Evolutionary conservation across 2,329 filamentous ascomycete genomes (phyloP).

Genomic region (Fusarium setosum): DNA sequence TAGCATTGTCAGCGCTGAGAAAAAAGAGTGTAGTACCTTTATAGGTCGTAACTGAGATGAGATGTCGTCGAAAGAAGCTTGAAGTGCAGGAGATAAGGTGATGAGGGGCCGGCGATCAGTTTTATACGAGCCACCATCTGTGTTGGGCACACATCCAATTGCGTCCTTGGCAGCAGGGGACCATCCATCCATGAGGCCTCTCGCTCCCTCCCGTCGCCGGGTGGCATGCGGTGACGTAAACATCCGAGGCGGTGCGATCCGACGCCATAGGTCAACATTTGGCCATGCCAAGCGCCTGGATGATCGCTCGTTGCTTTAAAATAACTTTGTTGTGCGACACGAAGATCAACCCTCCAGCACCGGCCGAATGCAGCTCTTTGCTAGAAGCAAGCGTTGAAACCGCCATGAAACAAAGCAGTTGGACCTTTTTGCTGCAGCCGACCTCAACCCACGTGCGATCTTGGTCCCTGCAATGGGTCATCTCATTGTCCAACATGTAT

Average conservation of each 20-base stretch:
- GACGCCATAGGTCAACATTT: constrained; percentile 10
- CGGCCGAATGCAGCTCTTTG: not conserved
- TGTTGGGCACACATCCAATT: constrained; percentile 18
- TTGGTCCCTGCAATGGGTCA: no score
- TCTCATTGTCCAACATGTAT: no score
- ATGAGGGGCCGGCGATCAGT: constrained; percentile 31
- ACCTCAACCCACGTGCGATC: no score
- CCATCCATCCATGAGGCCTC: constrained; percentile 31
- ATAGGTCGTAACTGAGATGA: not conserved
- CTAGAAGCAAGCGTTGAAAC: not conserved
- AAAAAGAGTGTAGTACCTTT: constrained; percentile 4
- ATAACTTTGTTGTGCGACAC: not conserved
- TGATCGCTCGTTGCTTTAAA: not conserved
- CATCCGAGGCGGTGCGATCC: constrained; percentile 32
- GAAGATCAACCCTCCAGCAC: not conserved
- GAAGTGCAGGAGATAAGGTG: constrained; percentile 33
- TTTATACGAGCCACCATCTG: constrained; percentile 34
- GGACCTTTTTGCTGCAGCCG: not conserved
- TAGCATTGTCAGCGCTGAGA: not conserved
- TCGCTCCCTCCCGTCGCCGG: constrained; percentile 22
- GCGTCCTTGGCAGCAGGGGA: constrained; percentile 41
- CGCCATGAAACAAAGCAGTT: not conserved
- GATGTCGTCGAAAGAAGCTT: constrained; percentile 40
- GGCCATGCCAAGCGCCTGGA: not conserved
- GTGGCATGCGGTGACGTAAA: constrained; percentile 36